Conservation (phyloP, 768 basidiomycete genomes). For the Naganishia vishniacii region DNA sequence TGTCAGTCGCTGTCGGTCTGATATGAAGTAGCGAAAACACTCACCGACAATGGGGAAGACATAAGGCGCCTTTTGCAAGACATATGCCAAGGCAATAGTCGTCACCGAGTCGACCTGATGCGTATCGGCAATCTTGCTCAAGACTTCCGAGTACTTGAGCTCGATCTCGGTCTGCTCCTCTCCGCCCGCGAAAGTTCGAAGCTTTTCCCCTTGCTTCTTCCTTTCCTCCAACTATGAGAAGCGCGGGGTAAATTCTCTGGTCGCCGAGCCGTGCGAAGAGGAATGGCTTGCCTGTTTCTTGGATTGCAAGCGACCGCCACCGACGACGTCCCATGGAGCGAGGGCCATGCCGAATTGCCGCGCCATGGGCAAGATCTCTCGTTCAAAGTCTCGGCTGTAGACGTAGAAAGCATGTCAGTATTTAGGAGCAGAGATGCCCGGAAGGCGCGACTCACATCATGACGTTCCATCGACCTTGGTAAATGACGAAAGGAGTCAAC, state of each 20-base stretch:
- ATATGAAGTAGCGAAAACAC: neutral
- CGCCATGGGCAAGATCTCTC: conserved; percentile 51
- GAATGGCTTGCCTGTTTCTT: conserved; percentile 19
- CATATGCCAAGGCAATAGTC: conserved; percentile 39
- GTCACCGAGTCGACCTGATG: conserved; percentile 23
- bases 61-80: conserved; percentile 35
- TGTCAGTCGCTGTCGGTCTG: neutral
- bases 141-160: conserved; percentile 23
- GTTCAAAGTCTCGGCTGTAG: conserved; percentile 49
- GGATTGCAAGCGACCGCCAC: conserved; percentile 28
- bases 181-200: neutral
- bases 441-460: neutral
- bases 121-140: conserved; percentile 30
- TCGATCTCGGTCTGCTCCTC: conserved; percentile 26
- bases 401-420: neutral
- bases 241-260: neutral
- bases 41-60: conserved; percentile 37
- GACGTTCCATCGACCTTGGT: conserved; percentile 51
- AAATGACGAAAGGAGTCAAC: conserved; percentile 56
- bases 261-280: too few species aligned
- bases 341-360: conserved; percentile 42
- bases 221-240: neutral
- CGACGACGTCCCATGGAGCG: conserved; percentile 30
- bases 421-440: neutral
- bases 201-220: conserved; percentile 9